phyloP scores from a whole-genome alignment of 2,329 filamentous ascomycete species.

The Diplodia corticola region DNA sequence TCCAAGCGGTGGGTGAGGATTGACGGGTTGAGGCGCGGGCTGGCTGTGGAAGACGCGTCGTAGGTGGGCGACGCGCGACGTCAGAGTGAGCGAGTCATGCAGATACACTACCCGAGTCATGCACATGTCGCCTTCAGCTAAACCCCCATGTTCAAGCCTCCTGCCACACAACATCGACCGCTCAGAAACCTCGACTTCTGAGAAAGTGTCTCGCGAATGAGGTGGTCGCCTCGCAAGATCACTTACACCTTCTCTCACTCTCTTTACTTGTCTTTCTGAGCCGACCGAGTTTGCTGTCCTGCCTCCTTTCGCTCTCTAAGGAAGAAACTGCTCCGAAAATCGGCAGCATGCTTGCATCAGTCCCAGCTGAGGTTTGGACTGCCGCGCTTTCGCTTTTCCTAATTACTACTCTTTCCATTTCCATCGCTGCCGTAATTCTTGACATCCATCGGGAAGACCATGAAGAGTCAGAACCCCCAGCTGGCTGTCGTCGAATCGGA shows the following conservation, averaged over 20 bases:
- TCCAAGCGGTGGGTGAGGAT: not conserved
- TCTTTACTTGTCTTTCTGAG: not conserved
- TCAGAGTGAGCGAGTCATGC: constrained; percentile 12
- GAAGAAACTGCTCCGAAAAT: constrained; percentile 27
- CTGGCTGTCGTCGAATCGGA: constrained; percentile 56
- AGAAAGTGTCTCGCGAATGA: not conserved
- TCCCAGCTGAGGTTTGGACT: constrained; percentile 26
- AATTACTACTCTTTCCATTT: not conserved
- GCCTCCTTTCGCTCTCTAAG: not conserved
- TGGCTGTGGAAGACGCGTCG: constrained; percentile 11
- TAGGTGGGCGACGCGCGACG: constrained; percentile 10
- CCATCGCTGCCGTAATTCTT: not conserved
- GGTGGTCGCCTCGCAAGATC: not conserved
- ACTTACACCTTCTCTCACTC: not conserved
- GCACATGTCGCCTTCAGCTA: not conserved
- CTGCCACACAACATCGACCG: not conserved
- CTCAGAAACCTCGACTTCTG: no score
- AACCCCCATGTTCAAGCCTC: not conserved
- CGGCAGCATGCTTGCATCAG: constrained; percentile 35
- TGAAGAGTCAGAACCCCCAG: constrained; percentile 29
- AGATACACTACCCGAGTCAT: not conserved
- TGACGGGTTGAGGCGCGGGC: not conserved
- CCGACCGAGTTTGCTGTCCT: not conserved
- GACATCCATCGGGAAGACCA: constrained; percentile 9
- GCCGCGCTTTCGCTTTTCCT: not conserved